Percentiles rank a stretch among this genome's conserved stretches.
Conservation (phyloP, 495 filamentous ascomycete genomes). For the Lophium mytilinum region DNA sequence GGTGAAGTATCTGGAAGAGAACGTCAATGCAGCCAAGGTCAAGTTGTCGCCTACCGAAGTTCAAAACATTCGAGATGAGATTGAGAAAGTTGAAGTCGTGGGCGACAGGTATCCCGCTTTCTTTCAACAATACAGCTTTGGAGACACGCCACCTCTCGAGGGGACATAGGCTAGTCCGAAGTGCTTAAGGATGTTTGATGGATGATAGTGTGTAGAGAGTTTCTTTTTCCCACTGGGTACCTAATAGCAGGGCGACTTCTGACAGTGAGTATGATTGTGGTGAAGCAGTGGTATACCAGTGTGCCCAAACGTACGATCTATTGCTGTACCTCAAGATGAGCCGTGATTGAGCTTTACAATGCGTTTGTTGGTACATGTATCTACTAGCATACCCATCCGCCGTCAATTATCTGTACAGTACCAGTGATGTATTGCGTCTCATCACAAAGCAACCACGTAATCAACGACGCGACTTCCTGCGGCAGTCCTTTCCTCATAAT, state of each 20-base stretch:
- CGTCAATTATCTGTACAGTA: conserved; percentile 25
- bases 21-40: conserved; percentile 26
- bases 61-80: conserved; percentile 26
- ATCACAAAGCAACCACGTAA: conserved; percentile 30
- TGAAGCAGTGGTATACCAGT: no score
- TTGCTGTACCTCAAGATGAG: no score
- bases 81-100: conserved; percentile 26
- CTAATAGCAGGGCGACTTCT: no score
- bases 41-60: conserved; percentile 30
- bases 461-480: conserved; percentile 26
- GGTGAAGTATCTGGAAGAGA: conserved; percentile 30
- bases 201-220: no score
- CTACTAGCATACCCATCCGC: conserved; percentile 27
- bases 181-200: no score
- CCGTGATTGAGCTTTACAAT: no score
- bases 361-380: neutral
- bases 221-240: no score
- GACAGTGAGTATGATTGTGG: no score
- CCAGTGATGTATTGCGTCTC: conserved; percentile 31
- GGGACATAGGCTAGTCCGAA: no score
- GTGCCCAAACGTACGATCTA: no score
- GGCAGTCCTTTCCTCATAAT: conserved; percentile 13
- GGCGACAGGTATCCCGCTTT: conserved; percentile 30
- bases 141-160: conserved; percentile 25
- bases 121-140: conserved; percentile 19